Evolutionary conservation across 495 filamentous ascomycete genomes (phyloP), one percentile per base, ranked within the genome.

Genomic region (Xylaria telfairii): DNA sequence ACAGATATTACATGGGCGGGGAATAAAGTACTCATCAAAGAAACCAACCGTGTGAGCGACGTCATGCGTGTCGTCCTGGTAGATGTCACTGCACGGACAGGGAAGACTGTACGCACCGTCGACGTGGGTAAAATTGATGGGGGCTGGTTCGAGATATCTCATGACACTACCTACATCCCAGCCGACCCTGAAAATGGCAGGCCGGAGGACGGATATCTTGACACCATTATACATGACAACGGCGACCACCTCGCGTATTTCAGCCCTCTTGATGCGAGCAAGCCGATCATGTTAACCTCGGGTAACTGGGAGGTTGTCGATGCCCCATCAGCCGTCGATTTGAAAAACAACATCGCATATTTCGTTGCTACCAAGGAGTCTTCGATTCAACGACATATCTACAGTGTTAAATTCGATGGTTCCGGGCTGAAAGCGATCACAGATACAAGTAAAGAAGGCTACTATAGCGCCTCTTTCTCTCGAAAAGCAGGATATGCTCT

Each of bases 231-330:
- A 66, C 83, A 95, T 76, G 87, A 97, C 47, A 92, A 94, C 61
- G 92, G 92, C 75, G 93, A 97, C 73, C 96, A 99, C 75, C 83
- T 98, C 65, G 96, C 90, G 0, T 99, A 98, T 77, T 99, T 98
- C 77, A 89, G 92, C n/a, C 96, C 96, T 12, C 76, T 98, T 32
- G 92, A 98, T 65, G 95, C 91, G 75, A 81, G 92, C 0, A 80
- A 92, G 3, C 95, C 96, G 24, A 80, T 92, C 34, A 89, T 96
- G 85, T 87, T 99, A 24, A 99, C 96, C 0, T 90, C 91, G 12
- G 96, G 96, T 6, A 78, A 91, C 44, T 99, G 95, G 94, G 96
- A 99, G 78, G 96, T 99, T 15, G 94, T 95, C 15, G 83, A 91
- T 56, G 93, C 93, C 3, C 94, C 95, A 15, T 93, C 94, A 1